A percentile compares a stretch with the other conserved stretches of the same genome.
Conservation (phyloP, 2,329 filamentous ascomycete species). For the Alternaria triticimaculans region DNA sequence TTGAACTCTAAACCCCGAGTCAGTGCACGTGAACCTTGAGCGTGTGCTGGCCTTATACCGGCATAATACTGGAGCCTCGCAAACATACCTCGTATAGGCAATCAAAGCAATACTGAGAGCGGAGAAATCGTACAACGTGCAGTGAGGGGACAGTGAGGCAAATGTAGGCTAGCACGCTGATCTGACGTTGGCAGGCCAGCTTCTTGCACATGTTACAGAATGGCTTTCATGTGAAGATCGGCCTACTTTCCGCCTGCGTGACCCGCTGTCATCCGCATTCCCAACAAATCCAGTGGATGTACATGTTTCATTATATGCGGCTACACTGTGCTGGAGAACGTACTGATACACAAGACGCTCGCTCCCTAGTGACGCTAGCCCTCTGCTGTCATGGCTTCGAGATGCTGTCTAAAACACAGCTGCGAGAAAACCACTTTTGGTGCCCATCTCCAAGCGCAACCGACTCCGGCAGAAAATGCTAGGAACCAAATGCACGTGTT, state of each 20-base stretch:
- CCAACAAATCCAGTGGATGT: constrained; percentile 21
- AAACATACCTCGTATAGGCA: constrained; percentile 35
- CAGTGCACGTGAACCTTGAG: constrained; percentile 33
- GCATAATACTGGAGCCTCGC: constrained; percentile 19
- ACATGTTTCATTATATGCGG: constrained; percentile 32
- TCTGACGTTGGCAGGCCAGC: constrained; percentile 17
- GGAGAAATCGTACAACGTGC: constrained; percentile 4
- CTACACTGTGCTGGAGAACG: constrained; percentile 26
- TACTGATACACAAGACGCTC: constrained; percentile 21
- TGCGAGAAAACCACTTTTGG: constrained; percentile 25
- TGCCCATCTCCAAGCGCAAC: constrained; percentile 36
- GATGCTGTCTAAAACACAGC: constrained; percentile 24
- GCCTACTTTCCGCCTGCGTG: constrained; percentile 21
- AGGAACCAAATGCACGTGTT: constrained; percentile 36
- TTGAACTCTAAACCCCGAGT: constrained; percentile 23
- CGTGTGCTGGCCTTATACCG: constrained; percentile 22
- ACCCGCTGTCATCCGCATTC: constrained; percentile 20
- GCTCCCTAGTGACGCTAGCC: constrained; percentile 20
- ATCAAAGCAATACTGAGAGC: constrained; percentile 15
- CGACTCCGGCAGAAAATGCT: constrained; percentile 43
- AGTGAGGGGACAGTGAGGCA: constrained; percentile 15
- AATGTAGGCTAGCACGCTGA: constrained; percentile 12
- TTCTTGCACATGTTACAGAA: constrained; percentile 15
- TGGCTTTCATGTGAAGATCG: constrained; percentile 40
- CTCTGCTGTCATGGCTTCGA: constrained; percentile 18